Conservation (phyloP, 768 basidiomycete species). For the Leccinum uliginosum region DNA sequence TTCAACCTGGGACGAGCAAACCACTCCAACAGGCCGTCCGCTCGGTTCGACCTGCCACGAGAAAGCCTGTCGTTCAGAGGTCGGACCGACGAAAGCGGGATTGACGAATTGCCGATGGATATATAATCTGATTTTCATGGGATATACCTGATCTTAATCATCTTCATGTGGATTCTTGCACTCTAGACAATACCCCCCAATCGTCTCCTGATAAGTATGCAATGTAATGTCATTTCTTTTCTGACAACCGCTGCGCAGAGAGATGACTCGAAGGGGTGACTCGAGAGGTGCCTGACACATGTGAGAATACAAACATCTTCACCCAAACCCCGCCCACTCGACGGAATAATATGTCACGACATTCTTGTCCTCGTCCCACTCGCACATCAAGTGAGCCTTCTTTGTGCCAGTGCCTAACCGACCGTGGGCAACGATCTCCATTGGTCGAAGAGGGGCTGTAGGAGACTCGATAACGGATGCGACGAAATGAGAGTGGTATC, state of each 20-base stretch:
- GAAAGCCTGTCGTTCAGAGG: constrained; percentile 22
- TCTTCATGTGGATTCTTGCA: constrained; percentile 8
- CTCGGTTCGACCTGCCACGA: constrained; percentile 9
- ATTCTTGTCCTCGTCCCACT: constrained; percentile 72
- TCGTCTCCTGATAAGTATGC: constrained; percentile 7
- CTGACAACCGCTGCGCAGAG: neutral
- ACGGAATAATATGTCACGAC: constrained; percentile 73
- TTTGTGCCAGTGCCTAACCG: constrained; percentile 95
- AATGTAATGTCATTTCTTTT: constrained; percentile 2
- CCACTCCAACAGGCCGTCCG: constrained; percentile 5
- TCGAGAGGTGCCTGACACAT: neutral
- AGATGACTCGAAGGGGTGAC: neutral
- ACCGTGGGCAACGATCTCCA: constrained; percentile 95
- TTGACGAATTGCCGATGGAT: constrained; percentile 23
- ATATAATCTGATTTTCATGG: constrained; percentile 6
- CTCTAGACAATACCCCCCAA: constrained; percentile 13
- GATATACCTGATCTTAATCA: constrained; percentile 10
- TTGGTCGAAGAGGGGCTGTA: constrained; percentile 59
- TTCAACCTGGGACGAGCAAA: constrained; percentile 7
- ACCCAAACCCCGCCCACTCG: constrained; percentile 89
- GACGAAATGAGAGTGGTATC: constrained; percentile 96
- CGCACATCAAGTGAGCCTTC: constrained; percentile 89
- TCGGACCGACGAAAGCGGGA: constrained; percentile 45
- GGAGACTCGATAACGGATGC: constrained; percentile 75
- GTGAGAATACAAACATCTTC: neutral